These are phyloP conservation scores for Vanrija sp. DNA, from an alignment of 1,284 basidiomycete species.

Conservation along the genomic window DNA sequence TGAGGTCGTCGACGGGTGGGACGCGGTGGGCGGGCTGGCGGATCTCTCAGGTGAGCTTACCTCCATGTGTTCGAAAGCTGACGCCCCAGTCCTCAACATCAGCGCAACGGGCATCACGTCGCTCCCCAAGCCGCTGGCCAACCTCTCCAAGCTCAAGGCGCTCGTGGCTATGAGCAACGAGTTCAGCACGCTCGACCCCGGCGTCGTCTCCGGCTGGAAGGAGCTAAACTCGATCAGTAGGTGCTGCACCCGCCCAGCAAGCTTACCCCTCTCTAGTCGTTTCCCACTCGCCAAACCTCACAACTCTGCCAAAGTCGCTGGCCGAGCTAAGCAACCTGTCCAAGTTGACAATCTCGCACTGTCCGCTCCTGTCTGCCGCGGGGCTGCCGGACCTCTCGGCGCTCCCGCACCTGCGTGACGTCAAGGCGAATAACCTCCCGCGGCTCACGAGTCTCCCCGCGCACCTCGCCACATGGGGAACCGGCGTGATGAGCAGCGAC, in stretches of 20 bases:
- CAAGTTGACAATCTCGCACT: conserved; percentile 46
- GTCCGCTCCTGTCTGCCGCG: conserved; percentile 29
- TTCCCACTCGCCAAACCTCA: conserved; percentile 42
- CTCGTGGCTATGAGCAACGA: conserved; percentile 44
- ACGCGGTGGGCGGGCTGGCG: conserved; percentile 29
- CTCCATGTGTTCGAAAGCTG: not conserved
- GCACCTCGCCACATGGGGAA: conserved; percentile 39
- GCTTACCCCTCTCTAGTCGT: conserved; percentile 26
- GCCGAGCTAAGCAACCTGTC: conserved; percentile 29
- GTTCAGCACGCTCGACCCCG: conserved; percentile 31
- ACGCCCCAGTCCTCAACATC: conserved; percentile 38
- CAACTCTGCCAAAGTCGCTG: conserved; percentile 25
- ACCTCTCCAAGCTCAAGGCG: conserved; percentile 39
- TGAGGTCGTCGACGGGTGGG: conserved; percentile 34
- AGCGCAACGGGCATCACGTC: conserved; percentile 29
- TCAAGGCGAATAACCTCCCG: conserved; percentile 44
- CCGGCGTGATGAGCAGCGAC: conserved; percentile 28
- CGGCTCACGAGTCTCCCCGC: conserved; percentile 31
- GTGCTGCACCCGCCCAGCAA: conserved; percentile 2
- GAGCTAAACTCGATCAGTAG: conserved; percentile 45
- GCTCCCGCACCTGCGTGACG: conserved; percentile 42
- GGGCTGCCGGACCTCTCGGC: conserved; percentile 36
- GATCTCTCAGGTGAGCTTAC: conserved; percentile 33
- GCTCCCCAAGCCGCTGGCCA: conserved; percentile 23
- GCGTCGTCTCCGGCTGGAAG: conserved; percentile 31